Conservation (phyloP, 1,139 yeast species). For the Suhomyces choctaworum region DNA sequence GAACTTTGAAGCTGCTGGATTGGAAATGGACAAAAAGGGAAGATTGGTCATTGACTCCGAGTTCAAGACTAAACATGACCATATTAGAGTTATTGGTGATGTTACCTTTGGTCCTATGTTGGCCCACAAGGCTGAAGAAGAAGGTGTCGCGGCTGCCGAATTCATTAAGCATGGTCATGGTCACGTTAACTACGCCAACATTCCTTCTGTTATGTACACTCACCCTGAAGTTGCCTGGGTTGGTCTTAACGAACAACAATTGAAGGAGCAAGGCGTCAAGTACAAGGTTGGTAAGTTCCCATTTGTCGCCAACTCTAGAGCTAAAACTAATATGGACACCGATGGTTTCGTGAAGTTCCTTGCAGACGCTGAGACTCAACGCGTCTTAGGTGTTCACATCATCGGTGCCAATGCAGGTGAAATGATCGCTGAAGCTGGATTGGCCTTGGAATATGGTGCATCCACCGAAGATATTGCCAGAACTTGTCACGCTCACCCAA, state of each 20-base stretch:
- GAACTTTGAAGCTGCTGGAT: constrained; percentile 82
- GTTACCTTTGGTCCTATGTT: constrained; percentile 98
- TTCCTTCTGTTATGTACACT: constrained; percentile 98
- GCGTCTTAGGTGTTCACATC: constrained; percentile 95
- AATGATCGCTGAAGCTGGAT: constrained; percentile 98
- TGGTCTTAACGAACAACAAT: constrained; percentile 93
- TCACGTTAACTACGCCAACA: constrained; percentile 96
- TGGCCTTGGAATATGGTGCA: constrained; percentile 98
- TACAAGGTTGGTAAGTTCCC: constrained; percentile 98
- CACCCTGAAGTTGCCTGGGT: constrained; percentile 99
- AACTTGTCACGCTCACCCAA: constrained; percentile 98
- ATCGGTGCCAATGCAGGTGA: constrained; percentile 99
- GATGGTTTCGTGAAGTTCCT: constrained; percentile 96
- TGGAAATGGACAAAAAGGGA: constrained; percentile 89
- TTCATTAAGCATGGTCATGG: constrained; percentile 92
- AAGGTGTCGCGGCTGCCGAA: constrained; percentile 98
- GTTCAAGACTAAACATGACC: constrained; percentile 87
- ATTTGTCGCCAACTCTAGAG: constrained; percentile 98
- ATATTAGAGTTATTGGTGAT: constrained; percentile 97
- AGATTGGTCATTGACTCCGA: constrained; percentile 93
- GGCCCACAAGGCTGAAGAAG: constrained; percentile 99
- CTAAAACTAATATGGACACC: constrained; percentile 95
- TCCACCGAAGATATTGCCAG: constrained; percentile 97
- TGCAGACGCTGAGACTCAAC: constrained; percentile 96
- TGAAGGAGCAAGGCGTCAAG: constrained; percentile 88